Conservation (phyloP, 2,329 filamentous ascomycete genomes). For the Onygenales sp. region DNA sequence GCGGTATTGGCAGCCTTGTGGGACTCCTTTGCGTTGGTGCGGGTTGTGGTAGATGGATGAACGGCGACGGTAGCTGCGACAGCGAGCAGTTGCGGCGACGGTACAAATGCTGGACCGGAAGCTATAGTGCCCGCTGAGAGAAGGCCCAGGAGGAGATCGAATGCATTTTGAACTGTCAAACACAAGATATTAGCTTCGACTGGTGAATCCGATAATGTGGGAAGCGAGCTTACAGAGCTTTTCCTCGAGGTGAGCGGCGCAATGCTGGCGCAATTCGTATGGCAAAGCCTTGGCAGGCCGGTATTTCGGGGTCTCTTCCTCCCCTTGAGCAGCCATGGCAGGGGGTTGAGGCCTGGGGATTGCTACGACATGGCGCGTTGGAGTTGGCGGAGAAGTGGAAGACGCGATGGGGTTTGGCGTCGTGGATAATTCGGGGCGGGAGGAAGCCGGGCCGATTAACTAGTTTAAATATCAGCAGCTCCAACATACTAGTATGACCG, state of each 20-base stretch:
- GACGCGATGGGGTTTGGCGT: too few species aligned
- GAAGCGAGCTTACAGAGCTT: slow-evolving; percentile 48
- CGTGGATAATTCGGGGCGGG: too few species aligned
- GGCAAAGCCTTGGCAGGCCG: slow-evolving; percentile 49
- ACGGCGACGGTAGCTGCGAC: slow-evolving; percentile 73
- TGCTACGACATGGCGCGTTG: not conserved
- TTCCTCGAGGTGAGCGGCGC: slow-evolving; percentile 66
- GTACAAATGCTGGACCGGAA: slow-evolving; percentile 48
- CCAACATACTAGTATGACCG: too few species aligned
- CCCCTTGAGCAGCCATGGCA: not conserved
- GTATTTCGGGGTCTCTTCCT: slow-evolving; percentile 27
- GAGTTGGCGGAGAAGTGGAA: too few species aligned
- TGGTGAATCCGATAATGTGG: not conserved
- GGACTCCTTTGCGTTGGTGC: slow-evolving; percentile 53
- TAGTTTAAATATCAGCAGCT: too few species aligned
- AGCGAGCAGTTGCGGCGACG: slow-evolving; percentile 63
- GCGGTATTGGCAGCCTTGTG: slow-evolving; percentile 56
- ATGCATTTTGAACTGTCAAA: slow-evolving; percentile 44
- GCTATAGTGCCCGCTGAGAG: slow-evolving; percentile 23
- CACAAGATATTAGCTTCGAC: not conserved
- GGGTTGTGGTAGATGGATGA: slow-evolving; percentile 70
- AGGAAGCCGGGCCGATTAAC: too few species aligned
- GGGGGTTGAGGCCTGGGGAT: not conserved
- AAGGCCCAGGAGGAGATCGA: slow-evolving; percentile 50
- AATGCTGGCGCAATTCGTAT: slow-evolving; percentile 56